phyloP scores from a whole-genome alignment of 805 yeast genomes.

The Candida chilensis region DNA sequence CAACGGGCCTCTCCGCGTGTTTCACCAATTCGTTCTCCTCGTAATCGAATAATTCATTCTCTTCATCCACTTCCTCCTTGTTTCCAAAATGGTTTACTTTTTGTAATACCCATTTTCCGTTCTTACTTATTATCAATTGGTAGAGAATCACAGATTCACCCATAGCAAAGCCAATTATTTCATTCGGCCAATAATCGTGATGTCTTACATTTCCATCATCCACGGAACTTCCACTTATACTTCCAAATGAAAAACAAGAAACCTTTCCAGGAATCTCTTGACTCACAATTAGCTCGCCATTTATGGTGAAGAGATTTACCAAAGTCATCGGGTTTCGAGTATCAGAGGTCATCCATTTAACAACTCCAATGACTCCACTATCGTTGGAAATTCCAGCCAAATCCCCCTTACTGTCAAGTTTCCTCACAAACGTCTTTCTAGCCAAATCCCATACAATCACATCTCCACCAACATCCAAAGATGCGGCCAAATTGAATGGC shows the following conservation, averaged over 20 bases:
- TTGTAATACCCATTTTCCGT: constrained; percentile 5
- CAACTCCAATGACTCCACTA: constrained; percentile 41
- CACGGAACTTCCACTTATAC: constrained; percentile 15
- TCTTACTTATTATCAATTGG: constrained; percentile 9
- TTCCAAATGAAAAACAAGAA: constrained; percentile 17
- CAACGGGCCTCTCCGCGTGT: constrained; percentile 1
- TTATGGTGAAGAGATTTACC: constrained; percentile 36
- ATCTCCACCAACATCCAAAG: constrained; percentile 45
- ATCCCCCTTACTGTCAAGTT: constrained; percentile 10
- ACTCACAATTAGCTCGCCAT: constrained; percentile 35
- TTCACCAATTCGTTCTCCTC: constrained; percentile 2
- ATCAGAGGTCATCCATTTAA: too few relatives aligned
- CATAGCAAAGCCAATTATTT: constrained; percentile 15
- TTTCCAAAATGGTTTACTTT: constrained; percentile 2
- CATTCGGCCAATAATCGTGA: constrained; percentile 28
- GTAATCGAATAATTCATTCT: background rate
- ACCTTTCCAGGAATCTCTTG: constrained; percentile 8
- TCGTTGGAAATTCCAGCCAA: constrained; percentile 41
- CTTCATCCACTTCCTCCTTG: too few relatives aligned
- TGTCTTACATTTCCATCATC: constrained; percentile 12
- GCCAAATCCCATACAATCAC: constrained; percentile 61
- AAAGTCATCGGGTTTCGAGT: constrained; percentile 10
- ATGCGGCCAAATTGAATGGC: constrained; percentile 44
- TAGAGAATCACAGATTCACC: constrained; percentile 9
- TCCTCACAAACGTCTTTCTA: constrained; percentile 38